Conservation (phyloP, 176 grass and related monocot species). For the Aegilops speltoides region DNA sequence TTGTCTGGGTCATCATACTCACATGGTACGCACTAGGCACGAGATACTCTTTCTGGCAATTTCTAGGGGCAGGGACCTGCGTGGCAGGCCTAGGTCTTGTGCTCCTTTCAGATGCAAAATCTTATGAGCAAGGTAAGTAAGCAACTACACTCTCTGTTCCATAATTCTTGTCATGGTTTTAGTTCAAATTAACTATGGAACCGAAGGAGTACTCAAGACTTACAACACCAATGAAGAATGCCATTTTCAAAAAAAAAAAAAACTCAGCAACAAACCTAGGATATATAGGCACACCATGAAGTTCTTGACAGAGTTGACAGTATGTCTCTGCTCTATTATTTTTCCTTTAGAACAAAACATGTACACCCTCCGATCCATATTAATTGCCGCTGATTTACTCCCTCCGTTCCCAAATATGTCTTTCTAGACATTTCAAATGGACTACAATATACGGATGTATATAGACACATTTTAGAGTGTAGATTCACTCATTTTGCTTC, state of each 20-base stretch:
- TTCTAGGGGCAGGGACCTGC: conserved; percentile 50
- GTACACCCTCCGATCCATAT: not conserved
- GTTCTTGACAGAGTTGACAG: not conserved
- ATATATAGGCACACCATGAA: not conserved
- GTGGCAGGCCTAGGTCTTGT: conserved; percentile 64
- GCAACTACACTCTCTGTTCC: not conserved
- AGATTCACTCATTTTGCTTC: no score
- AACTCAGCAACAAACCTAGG: not conserved
- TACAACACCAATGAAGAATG: not conserved
- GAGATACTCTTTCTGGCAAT: conserved; percentile 63
- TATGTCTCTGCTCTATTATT: not conserved
- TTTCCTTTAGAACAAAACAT: not conserved
- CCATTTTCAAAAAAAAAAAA: not conserved
- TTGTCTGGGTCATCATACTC: conserved; percentile 70
- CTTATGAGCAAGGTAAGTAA: conserved; percentile 27
- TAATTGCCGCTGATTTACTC: no score
- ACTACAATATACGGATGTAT: no score
- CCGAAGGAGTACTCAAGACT: not conserved
- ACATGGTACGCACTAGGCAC: conserved; percentile 71
- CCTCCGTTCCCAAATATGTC: no score
- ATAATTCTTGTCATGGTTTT: no score
- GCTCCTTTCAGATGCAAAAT: conserved; percentile 62
- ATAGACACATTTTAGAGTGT: no score
- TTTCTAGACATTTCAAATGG: no score
- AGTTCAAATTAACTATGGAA: no score